Evolutionary conservation across 176 grass and related monocot species (phyloP), one percentile per base, ranked within the genome.

Genomic region (Hordeum marinum): DNA sequence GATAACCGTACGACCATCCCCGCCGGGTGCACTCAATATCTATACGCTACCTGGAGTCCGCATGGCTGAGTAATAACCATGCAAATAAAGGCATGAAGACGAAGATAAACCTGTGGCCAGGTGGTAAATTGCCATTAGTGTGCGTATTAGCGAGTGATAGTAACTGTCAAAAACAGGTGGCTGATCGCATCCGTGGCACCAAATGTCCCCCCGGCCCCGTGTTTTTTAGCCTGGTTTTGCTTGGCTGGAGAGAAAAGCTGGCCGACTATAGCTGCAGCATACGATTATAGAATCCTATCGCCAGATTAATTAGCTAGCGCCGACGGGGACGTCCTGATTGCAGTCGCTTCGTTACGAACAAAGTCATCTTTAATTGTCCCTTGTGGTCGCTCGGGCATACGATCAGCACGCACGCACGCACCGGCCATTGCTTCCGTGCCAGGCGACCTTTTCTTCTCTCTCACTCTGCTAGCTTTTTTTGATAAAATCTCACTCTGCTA

Each of bases 301-400:
- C 17, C 70, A 18, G 41, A 24, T 73, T 48, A 45, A 72, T 29
- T 18, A 46, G 48, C 72, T 68, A 25, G 36, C n/a, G 1, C 58
- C 34, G 58, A 76, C 27, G 55, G 64, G 65, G 81, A 73, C 76
- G 35, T 34, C 29, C 39, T 57, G 83, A 90, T 86, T 86, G 24
- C 18, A 55, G 79, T 82, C 79, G n/a, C 42, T 29, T 90, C 83
- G 88, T 72, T 86, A 86, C 0, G 39, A 86, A 39, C 88, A 55
- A 82, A 54, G 79, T 71, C 35, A 15, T 46, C 27, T 25, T 68
- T 58, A 45, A 13, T 46, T 59, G 55, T 8, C 17, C 41, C 11
- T 25, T 13, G n/a, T 43, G 26, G 2, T 8, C 18, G 52, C 52
- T 0, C 18, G 18, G 2, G 52, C 18, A 1, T 18, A 57, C 6